Percentiles rank a stretch among this genome's conserved stretches.
Conservation (phyloP, 441 rosid species). For the Kokia cookei region DNA sequence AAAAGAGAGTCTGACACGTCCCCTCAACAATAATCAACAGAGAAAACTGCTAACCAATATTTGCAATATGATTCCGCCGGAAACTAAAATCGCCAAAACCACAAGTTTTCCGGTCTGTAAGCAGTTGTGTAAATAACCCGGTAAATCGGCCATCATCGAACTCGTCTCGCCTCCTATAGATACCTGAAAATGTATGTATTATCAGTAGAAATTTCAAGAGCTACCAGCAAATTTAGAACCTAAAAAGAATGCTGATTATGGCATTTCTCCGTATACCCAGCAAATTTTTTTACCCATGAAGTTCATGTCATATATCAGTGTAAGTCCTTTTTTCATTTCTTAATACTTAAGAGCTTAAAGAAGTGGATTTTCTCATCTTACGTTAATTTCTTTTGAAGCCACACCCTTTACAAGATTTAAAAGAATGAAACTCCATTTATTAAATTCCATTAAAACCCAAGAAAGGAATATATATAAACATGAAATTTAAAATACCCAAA, state of each 20-base stretch:
- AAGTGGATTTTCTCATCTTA: neutral
- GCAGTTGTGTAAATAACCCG: constrained; percentile 68
- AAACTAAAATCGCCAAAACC: constrained; percentile 74
- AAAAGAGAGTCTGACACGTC: too few species aligned
- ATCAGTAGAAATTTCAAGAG: neutral
- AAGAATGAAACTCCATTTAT: neutral
- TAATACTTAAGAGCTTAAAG: neutral
- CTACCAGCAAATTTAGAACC: neutral
- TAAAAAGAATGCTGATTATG: neutral
- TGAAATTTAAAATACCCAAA: neutral
- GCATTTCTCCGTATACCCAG: too few species aligned
- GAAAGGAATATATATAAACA: neutral
- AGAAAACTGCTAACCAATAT: constrained; percentile 51
- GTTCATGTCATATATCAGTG: neutral
- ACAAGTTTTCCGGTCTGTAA: constrained; percentile 79
- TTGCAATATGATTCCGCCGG: constrained; percentile 85
- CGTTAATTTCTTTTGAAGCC: neutral
- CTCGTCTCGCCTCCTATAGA: too few species aligned
- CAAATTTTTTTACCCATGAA: neutral
- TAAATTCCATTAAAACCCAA: neutral
- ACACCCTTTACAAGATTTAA: neutral
- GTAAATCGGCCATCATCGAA: constrained; percentile 9
- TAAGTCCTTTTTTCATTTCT: neutral
- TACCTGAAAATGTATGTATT: too few species aligned
- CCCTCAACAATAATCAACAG: neutral